Evolutionary conservation across 139 green algal species (phyloP).

Genomic region (Coelastrella sp.): DNA sequence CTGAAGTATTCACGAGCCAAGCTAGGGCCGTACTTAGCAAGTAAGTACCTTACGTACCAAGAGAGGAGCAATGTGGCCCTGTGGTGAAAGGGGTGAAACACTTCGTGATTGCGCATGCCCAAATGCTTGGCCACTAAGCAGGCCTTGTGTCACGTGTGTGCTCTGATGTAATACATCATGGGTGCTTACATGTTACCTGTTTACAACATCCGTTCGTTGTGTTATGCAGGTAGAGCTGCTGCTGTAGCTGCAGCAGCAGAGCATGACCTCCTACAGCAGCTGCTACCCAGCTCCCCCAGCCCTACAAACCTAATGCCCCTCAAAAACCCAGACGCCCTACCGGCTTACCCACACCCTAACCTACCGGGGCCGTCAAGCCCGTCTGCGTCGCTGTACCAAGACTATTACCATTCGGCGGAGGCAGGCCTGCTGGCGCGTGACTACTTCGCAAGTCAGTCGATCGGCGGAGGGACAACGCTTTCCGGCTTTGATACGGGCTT

Average conservation of each 20-base stretch:
- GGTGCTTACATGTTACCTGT: background rate
- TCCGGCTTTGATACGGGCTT: slow-evolving; percentile 26
- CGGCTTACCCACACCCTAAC: slow-evolving; percentile 24
- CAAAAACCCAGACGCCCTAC: slow-evolving; percentile 48
- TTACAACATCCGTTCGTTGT: background rate
- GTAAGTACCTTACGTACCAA: background rate
- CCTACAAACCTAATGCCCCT: background rate
- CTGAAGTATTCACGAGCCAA: slow-evolving; percentile 41
- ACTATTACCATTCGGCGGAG: slow-evolving; percentile 38
- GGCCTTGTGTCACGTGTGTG: background rate
- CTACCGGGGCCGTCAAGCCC: slow-evolving; percentile 12
- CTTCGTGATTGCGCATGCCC: too few relatives aligned
- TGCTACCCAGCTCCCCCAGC: background rate
- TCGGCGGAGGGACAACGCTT: background rate
- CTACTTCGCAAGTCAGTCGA: slow-evolving; percentile 12
- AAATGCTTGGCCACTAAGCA: too few relatives aligned
- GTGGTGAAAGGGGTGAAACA: too few relatives aligned
- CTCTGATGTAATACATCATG: background rate
- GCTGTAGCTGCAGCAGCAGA: slow-evolving; percentile 39
- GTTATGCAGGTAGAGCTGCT: slow-evolving; percentile 16
- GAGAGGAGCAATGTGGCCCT: too few relatives aligned
- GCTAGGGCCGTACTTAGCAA: slow-evolving; percentile 41
- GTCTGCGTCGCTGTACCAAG: background rate
- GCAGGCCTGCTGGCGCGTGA: background rate
- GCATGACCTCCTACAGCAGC: slow-evolving; percentile 26